phyloP scores from a whole-genome alignment of 179 eudicot species.

The Camellia oleifera region DNA sequence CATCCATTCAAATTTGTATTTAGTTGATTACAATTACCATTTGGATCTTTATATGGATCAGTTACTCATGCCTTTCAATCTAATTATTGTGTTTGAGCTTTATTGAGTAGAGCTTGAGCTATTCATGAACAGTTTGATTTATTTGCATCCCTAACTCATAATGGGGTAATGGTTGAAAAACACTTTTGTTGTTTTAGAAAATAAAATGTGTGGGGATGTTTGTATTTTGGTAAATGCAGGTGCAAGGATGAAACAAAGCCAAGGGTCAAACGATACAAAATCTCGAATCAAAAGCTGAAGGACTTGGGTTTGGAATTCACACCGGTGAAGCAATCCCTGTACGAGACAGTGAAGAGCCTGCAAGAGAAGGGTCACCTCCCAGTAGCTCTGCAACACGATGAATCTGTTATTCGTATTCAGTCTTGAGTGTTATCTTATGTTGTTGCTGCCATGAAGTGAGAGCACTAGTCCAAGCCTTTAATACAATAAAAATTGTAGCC shows the following conservation, averaged over 20 bases:
- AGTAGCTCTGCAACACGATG: slow-evolving; percentile 44
- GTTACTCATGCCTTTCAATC: too few relatives aligned
- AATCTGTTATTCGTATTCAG: slow-evolving; percentile 32
- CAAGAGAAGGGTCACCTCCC: slow-evolving; percentile 87
- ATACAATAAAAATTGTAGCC: too few relatives aligned
- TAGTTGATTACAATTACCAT: too few relatives aligned
- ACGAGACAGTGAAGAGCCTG: slow-evolving; percentile 81
- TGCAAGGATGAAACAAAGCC: slow-evolving; percentile 79
- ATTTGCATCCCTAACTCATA: too few relatives aligned
- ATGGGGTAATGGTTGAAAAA: too few relatives aligned
- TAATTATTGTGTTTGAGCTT: too few relatives aligned
- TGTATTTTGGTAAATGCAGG: slow-evolving; percentile 36
- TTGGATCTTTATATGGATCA: too few relatives aligned
- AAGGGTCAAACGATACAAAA: slow-evolving; percentile 72
- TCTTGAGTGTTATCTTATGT: slow-evolving; percentile 10
- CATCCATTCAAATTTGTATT: too few relatives aligned
- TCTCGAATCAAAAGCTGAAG: slow-evolving; percentile 80
- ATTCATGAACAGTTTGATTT: too few relatives aligned
- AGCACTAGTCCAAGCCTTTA: too few relatives aligned
- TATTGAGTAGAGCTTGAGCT: too few relatives aligned
- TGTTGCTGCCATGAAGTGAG: too few relatives aligned
- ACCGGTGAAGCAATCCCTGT: slow-evolving; percentile 58
- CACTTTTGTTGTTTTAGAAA: background rate
- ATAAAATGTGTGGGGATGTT: background rate
- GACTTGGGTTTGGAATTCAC: slow-evolving; percentile 80